Evolutionary conservation across 1,284 basidiomycete species (phyloP), one percentile per base, ranked within the genome.

Genomic region (Ustilago loliicola): DNA sequence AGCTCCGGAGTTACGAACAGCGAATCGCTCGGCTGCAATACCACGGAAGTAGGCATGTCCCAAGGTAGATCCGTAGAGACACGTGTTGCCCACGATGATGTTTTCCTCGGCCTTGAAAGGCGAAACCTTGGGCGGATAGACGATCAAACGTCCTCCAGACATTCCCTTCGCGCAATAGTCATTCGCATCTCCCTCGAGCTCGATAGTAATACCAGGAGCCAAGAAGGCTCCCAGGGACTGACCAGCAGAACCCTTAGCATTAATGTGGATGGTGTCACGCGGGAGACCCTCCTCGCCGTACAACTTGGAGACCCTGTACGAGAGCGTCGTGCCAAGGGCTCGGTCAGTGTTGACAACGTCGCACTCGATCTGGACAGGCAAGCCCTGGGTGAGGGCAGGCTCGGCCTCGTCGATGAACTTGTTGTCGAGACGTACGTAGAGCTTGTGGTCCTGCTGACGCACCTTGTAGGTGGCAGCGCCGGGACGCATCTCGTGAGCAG

Each of bases 391-490:
- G 6, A 84, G 76, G 2, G 83, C 81, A 25, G 81, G 81, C 72
- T 84, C 83, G 36, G 82, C 79, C 72, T 84, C 83, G 58, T 83
- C 81, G 64, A 83, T 83, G 67, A 84, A 83, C 69, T 84, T 84
- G 83, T 84, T 84, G 77, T 84, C 83, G 17, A 84, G 74, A 40
- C 83, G 83, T 11, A 83, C 67, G 73, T 84, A 83, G 29, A 84
- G 80, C 65, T 77, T 75, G 82, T 84, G 83, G 72, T 84, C 83
- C 64, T 84, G 83, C 61, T 83, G 80, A 27, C 83, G 81, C 7
- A 84, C 81, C 80, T 83, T 83, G 82, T 83, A 83, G 27, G 83
- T 84, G 21, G 83, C 83, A 10, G 83, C 83, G 51, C 83, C 83
- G 17, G 83, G 83, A n/a, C 83, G 81, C 82, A 84, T 83, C 72